Evolutionary conservation across 805 yeast species (phyloP), one percentile per base, ranked within the genome.

Genomic region (Allodekkera sacchari): DNA sequence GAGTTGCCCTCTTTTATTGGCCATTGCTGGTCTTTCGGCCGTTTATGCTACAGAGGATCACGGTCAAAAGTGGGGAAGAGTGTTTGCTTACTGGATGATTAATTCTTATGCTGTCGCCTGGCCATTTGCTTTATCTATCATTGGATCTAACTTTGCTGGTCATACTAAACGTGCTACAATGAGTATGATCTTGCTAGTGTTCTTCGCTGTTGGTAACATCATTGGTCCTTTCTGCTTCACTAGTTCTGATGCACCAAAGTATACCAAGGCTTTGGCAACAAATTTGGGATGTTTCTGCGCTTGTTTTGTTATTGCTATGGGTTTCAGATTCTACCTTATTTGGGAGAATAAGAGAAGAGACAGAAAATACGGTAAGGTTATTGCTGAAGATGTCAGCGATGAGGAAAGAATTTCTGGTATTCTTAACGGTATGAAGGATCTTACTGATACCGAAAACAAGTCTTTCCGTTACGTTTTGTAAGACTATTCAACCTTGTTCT

Each of bases 141-240:
- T 31, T 12, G 32, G 35, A 4, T 32, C 39, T 2, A 34, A 36
- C 28, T 52, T 57, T 25, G 66, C 70, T 3, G 78, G 77, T 11
- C 66, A 64, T 41, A 69, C 78, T 13, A 72, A 71, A 53, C 68
- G 67, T 43, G 48, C 59, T 21, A 54, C 65, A 5, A 60, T 59
- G 7, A 66, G 60, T 41, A 68, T 71, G 5, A 42, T 63, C 19
- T 43, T 57, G 27, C 55, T 69, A 27, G 45, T 71, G 24, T 64
- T 62, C 7, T 69, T 63, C 50, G 67, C 74, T 43, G 68, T 61
- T 12, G 78, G 77, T 18, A 73, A 72, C 45, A 49, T 68, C 33
- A 55, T 61, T 29, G 77, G 78, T 5, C 74, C 77, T 1, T 71
- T 66, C 38, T 57, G 70, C 10, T 68, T 68, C 44, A 53, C 53